Conservation (phyloP, 1,284 basidiomycete species). For the Taiwanofungus camphoratus region DNA sequence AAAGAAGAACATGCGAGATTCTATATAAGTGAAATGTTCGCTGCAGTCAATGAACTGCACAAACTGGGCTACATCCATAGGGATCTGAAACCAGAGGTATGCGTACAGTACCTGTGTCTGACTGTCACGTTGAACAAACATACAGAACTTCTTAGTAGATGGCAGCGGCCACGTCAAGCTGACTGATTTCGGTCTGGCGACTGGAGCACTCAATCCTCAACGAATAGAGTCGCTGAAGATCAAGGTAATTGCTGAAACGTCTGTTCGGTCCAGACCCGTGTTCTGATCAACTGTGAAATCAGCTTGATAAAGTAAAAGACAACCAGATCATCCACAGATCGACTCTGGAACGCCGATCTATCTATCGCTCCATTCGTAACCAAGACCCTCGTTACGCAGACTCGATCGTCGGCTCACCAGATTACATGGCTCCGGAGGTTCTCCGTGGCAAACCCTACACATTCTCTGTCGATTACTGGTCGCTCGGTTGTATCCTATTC, state of each 20-base stretch:
- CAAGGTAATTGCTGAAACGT: slow-evolving; percentile 55
- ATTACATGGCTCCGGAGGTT: slow-evolving; percentile 96
- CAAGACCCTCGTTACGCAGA: slow-evolving; percentile 94
- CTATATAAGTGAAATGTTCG: slow-evolving; percentile 96
- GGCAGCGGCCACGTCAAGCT: slow-evolving; percentile 95
- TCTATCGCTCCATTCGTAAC: slow-evolving; percentile 90
- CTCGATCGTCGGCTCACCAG: slow-evolving; percentile 96
- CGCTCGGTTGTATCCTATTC: slow-evolving; percentile 96
- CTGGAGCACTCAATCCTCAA: slow-evolving; percentile 92
- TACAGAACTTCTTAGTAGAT: slow-evolving; percentile 95
- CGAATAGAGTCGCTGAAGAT: slow-evolving; percentile 93
- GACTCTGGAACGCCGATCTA: slow-evolving; percentile 91
- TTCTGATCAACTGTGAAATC: slow-evolving; percentile 2
- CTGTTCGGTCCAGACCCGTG: background rate
- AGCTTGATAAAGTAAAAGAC: slow-evolving; percentile 97
- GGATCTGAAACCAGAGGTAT: slow-evolving; percentile 93
- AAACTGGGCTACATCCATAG: slow-evolving; percentile 96
- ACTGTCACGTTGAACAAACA: background rate
- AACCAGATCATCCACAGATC: slow-evolving; percentile 87
- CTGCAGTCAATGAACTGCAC: slow-evolving; percentile 85
- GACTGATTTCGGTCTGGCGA: slow-evolving; percentile 97
- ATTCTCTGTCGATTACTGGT: slow-evolving; percentile 98
- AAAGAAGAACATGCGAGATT: slow-evolving; percentile 94
- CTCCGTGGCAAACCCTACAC: slow-evolving; percentile 93
- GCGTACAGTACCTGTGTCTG: slow-evolving; percentile 10